phyloP scores from a whole-genome alignment of 2,329 filamentous ascomycete genomes.

The Mycosphaerella sp. region DNA sequence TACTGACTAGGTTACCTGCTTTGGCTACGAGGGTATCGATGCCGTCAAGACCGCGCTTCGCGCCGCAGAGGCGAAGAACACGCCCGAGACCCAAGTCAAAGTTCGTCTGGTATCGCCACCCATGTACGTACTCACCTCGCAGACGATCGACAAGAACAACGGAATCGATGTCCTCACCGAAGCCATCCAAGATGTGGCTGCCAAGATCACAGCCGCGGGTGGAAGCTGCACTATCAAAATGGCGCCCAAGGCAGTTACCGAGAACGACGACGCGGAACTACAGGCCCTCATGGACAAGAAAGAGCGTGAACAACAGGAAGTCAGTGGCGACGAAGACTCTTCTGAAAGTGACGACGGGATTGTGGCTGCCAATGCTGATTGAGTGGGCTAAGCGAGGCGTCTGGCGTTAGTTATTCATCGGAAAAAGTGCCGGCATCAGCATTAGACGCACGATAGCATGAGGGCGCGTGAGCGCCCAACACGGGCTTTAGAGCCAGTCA shows the following conservation, averaged over 20 bases:
- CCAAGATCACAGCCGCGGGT: slow-evolving; percentile 68
- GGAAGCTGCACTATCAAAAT: slow-evolving; percentile 89
- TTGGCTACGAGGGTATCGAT: slow-evolving; percentile 94
- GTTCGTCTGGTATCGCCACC: slow-evolving; percentile 97
- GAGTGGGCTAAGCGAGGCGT: slow-evolving; percentile 15
- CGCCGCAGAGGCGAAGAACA: slow-evolving; percentile 88
- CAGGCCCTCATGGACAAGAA: slow-evolving; percentile 99
- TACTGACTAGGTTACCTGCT: slow-evolving; percentile 58
- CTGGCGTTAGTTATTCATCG: slow-evolving; percentile 12
- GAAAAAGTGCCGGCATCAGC: neutral
- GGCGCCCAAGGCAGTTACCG: slow-evolving; percentile 98
- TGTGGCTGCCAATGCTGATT: slow-evolving; percentile 21
- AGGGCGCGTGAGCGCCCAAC: too few relatives aligned
- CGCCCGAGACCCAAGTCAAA: slow-evolving; percentile 88
- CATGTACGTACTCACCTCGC: slow-evolving; percentile 91
- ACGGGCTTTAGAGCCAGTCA: too few relatives aligned
- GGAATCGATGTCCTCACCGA: slow-evolving; percentile 81
- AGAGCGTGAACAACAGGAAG: slow-evolving; percentile 94
- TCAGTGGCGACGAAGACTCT: slow-evolving; percentile 93
- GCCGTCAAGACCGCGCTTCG: slow-evolving; percentile 91
- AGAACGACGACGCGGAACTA: slow-evolving; percentile 94
- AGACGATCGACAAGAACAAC: slow-evolving; percentile 84
- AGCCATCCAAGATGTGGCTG: slow-evolving; percentile 80
- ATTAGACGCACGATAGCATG: neutral
- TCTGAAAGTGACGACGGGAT: slow-evolving; percentile 91